Percentiles rank a stretch among this genome's conserved stretches.
phyloP scores from a whole-genome alignment of 2,329 filamentous ascomycete species.

The Amauroascus niger region DNA sequence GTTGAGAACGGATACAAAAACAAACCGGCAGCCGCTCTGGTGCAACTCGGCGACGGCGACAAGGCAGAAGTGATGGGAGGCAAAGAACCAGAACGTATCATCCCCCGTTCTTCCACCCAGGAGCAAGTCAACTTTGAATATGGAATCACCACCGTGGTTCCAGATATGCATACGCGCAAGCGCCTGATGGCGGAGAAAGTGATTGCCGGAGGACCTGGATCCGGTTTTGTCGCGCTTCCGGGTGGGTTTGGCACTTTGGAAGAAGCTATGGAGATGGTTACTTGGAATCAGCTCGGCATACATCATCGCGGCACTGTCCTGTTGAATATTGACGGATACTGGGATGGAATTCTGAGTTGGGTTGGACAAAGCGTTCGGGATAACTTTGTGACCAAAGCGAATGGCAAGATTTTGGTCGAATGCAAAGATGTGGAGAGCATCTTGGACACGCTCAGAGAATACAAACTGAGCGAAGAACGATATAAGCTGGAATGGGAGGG shows the following conservation, averaged over 20 bases:
- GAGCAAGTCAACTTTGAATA: slow-evolving; percentile 44
- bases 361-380: slow-evolving; percentile 62
- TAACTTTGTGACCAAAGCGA: slow-evolving; percentile 64
- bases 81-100: slow-evolving; percentile 44
- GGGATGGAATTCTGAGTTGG: slow-evolving; percentile 78
- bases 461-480: slow-evolving; percentile 63
- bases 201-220: slow-evolving; percentile 66
- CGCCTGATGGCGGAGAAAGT: slow-evolving; percentile 86
- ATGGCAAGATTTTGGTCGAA: slow-evolving; percentile 68
- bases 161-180: slow-evolving; percentile 95
- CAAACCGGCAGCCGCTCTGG: neutral
- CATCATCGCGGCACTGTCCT: slow-evolving; percentile 70
- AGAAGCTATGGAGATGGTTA: slow-evolving; percentile 88
- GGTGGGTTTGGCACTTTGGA: slow-evolving; percentile 94
- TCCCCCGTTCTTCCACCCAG: slow-evolving; percentile 43
- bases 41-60: slow-evolving; percentile 35
- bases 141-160: slow-evolving; percentile 76
- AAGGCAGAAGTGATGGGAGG: slow-evolving; percentile 10
- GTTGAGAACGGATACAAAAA: slow-evolving; percentile 48
- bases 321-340: slow-evolving; percentile 83
- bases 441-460: slow-evolving; percentile 58
- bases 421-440: slow-evolving; percentile 64
- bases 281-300: slow-evolving; percentile 93
- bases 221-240: slow-evolving; percentile 77
- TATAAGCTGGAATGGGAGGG: slow-evolving; percentile 69